These are phyloP conservation scores for Kuraishia capsulata DNA, from an alignment of 805 yeast species.

Conservation along the genomic window DNA sequence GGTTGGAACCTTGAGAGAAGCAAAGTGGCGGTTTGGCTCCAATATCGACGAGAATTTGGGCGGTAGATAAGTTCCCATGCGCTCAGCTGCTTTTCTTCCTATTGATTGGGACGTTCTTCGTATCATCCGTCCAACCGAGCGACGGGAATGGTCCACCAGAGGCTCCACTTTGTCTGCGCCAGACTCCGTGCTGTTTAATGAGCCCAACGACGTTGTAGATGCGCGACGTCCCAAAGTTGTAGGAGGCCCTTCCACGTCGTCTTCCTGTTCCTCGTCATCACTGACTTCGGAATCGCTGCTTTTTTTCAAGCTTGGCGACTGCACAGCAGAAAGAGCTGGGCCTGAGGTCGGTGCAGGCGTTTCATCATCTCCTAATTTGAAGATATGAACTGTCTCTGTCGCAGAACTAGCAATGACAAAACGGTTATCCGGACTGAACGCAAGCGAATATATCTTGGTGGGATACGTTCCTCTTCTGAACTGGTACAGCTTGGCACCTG, in stretches of 20 bases:
- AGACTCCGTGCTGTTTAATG: slow-evolving; percentile 17
- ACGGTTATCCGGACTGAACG: slow-evolving; percentile 68
- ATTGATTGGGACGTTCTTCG: slow-evolving; percentile 70
- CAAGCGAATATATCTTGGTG: slow-evolving; percentile 72
- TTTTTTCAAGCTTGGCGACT: slow-evolving; percentile 3
- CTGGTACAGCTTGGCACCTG: slow-evolving; percentile 65
- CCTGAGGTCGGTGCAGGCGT: slow-evolving; percentile 11
- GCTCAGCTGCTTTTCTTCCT: slow-evolving; percentile 77
- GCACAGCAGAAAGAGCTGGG: slow-evolving; percentile 9
- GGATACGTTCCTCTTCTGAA: slow-evolving; percentile 88
- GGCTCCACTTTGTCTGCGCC: slow-evolving; percentile 38
- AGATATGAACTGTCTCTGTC: slow-evolving; percentile 89
- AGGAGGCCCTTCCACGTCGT: slow-evolving; percentile 2
- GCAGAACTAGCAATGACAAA: slow-evolving; percentile 81
- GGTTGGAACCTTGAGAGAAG: slow-evolving; percentile 47
- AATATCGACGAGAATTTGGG: slow-evolving; percentile 75
- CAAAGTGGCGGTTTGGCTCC: slow-evolving; percentile 92
- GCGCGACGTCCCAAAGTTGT: slow-evolving; percentile 3
- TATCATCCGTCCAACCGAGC: slow-evolving; percentile 67
- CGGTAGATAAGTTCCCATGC: slow-evolving; percentile 84
- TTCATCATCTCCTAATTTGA: slow-evolving; percentile 53
- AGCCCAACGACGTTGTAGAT: slow-evolving; percentile 13
- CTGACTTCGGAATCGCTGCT: slow-evolving; percentile 5
- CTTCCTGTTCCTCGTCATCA: slow-evolving; percentile 13
- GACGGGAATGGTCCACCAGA: slow-evolving; percentile 57